Base-by-base conservation (phyloP, 2,329 filamentous ascomycete species). In the Aureobasidium sp. region DNA sequence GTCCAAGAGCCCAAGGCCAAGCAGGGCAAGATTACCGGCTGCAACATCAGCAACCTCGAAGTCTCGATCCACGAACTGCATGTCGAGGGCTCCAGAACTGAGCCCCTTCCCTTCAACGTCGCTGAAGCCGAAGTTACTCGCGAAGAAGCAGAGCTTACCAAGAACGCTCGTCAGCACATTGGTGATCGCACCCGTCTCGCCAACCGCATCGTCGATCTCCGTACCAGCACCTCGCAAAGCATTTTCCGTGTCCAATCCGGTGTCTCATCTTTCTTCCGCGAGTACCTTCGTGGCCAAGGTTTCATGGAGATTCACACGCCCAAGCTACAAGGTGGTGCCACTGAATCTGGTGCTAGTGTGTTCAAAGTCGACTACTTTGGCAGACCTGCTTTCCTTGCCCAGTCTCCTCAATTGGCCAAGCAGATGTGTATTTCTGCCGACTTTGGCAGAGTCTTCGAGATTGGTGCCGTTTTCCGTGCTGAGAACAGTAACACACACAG, bases 401-500 rank as follows among this genome's bases (percentile, higher is more conserved):
- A 98, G 80, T 97, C 93, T 68, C 95, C 95, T 9, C 95, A 98
- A 78, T 80, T 98, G 69, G 93, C 93, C 62, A 98, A 98, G 81
- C 95, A 98, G 79, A 95, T 97, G 92, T 88, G 90, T 60, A 94
- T 98, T 47, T 93, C 94, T 7, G 91, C 94, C 33, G 95, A 98
- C 76, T 96, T 97, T 75, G 91, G 91, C 66, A 90, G 91, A 59
- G 95, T 98, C 9, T 98, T 95, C 74, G 95, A 98, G 76, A 91
- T 96, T 69, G 93, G 93, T 20, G 90, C 93, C 2, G 94, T 98
- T 9, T 98, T 98, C 85, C 90, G 95, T 71, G 95, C 95, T 0
- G 95, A 98, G 77, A 97, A 98, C 82, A 97, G 93, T 75, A 98
- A 98, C 78, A 98, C 95, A 0, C 95, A 97, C 74, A 90, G 95